A percentile compares a stretch with the other conserved stretches of the same genome.
Conservation (phyloP, 106 monocot species). For the Allium fistulosum region DNA sequence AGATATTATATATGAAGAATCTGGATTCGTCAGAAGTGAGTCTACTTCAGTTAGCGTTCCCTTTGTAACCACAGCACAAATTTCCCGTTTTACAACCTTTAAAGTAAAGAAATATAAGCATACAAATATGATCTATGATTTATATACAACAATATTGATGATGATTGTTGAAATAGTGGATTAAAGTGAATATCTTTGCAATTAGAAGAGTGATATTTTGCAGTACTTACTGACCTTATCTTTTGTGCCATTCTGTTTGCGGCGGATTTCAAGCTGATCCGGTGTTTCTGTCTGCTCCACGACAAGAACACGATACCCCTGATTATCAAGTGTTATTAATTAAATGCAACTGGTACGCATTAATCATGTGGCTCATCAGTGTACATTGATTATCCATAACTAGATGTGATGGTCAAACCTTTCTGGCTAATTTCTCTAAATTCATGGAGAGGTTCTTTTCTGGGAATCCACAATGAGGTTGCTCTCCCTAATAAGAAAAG, state of each 20-base stretch:
- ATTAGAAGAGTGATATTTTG: slow-evolving; percentile 1
- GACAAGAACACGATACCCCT: slow-evolving; percentile 94
- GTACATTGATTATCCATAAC: no score
- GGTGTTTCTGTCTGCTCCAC: slow-evolving; percentile 98
- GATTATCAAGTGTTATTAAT: slow-evolving; percentile 4
- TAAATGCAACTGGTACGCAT: no score
- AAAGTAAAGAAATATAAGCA: slow-evolving; percentile 6
- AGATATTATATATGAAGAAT: slow-evolving; percentile 78
- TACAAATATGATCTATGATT: background rate
- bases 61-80: slow-evolving; percentile 93
- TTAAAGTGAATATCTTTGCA: background rate
- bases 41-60: slow-evolving; percentile 93
- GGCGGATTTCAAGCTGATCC: slow-evolving; percentile 85
- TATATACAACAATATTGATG: background rate
- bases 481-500: slow-evolving; percentile 60
- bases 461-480: slow-evolving; percentile 99
- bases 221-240: slow-evolving; percentile 53
- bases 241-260: slow-evolving; percentile 84
- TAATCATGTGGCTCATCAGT: no score
- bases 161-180: background rate
- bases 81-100: slow-evolving; percentile 98
- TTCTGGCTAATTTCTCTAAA: slow-evolving; percentile 89
- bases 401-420: slow-evolving; percentile 34
- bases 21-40: slow-evolving; percentile 51
- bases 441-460: slow-evolving; percentile 85